Base-by-base conservation (phyloP, 441 rosid species). In the Bruguiera hainesii region DNA sequence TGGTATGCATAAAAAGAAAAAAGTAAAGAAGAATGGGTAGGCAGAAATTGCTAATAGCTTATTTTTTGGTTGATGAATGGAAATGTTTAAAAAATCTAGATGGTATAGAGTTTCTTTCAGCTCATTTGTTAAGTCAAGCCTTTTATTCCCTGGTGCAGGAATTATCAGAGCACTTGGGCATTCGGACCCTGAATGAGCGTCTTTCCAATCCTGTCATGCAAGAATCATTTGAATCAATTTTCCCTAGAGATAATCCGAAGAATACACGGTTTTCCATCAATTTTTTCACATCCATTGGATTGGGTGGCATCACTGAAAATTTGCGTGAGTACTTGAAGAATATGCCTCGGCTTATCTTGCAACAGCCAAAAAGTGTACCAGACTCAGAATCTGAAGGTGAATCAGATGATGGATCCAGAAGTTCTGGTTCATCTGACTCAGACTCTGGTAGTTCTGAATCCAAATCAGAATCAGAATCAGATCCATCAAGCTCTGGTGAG, bases 281-380 rank as follows among this genome's bases (percentile, higher is more conserved):
- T 78, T 92, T 89, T 75, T 88, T 92, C 83, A 92, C 95, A 16
- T 85, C 96, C 49, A 87, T 88, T 71, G 96, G 98, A 35, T 91
- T 92, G 26, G 98, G 93, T 75, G 98, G 96, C 26, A 87, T 92
- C 77, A 92, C 98, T 6, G 93, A 89, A 74, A 89, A 77, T 67
- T 78, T 86, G 60, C 87, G 93, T 0, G 93, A 86, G 73, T 88
- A 89, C 72, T 60, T 88, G 73, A 88, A 89, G 87, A 89, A 89
- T 78, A 84, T 87, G 96, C 97, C 97, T 0, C 80, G 91, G 37
- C 94, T 93, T 58, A 90, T 95, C 75, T 89, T 90, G 98, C 93
- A 90, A 80, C 97, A 89, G 64, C 91, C 88, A 65, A 79, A 84
- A 70, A 82, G 76, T 31, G 80, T 60, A 29, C 76, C 85, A 3